Conservation (phyloP, 1,284 basidiomycete genomes). For the Tilletia setariae region DNA sequence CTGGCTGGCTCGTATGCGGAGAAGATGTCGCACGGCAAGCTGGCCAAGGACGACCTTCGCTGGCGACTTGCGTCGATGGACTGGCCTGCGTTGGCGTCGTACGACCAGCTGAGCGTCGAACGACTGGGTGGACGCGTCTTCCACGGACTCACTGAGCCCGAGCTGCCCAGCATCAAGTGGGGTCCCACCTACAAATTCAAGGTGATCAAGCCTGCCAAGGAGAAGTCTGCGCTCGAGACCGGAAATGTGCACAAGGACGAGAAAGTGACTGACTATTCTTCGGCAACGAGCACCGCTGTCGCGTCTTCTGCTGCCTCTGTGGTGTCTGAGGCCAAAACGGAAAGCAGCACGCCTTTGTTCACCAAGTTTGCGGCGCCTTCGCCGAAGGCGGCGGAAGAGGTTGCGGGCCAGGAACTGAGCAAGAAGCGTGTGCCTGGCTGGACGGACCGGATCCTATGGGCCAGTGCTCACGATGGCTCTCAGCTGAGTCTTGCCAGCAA, state of each 20-base stretch:
- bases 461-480: constrained; percentile 44
- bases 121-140: constrained; percentile 33
- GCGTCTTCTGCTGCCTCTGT: constrained; percentile 57
- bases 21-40: constrained; percentile 14
- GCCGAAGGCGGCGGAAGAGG: constrained; percentile 72
- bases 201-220: constrained; percentile 25
- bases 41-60: constrained; percentile 18
- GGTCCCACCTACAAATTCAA: constrained; percentile 53
- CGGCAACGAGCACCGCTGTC: background rate
- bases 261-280: background rate
- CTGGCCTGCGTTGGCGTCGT: constrained; percentile 35
- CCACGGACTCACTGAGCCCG: constrained; percentile 43
- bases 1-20: constrained; percentile 15
- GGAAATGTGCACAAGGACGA: constrained; percentile 10
- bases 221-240: constrained; percentile 21
- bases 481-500: constrained; percentile 67
- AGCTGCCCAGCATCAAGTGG: constrained; percentile 29
- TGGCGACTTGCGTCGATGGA: constrained; percentile 32
- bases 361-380: constrained; percentile 81
- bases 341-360: constrained; percentile 66
- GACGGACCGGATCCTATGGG: constrained; percentile 90
- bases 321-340: constrained; percentile 75
- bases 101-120: constrained; percentile 47
- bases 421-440: constrained; percentile 79
- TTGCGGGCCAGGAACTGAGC: constrained; percentile 57